phyloP scores from a whole-genome alignment of 352 stramenopile species.

The Elongisporangium prolatum region DNA sequence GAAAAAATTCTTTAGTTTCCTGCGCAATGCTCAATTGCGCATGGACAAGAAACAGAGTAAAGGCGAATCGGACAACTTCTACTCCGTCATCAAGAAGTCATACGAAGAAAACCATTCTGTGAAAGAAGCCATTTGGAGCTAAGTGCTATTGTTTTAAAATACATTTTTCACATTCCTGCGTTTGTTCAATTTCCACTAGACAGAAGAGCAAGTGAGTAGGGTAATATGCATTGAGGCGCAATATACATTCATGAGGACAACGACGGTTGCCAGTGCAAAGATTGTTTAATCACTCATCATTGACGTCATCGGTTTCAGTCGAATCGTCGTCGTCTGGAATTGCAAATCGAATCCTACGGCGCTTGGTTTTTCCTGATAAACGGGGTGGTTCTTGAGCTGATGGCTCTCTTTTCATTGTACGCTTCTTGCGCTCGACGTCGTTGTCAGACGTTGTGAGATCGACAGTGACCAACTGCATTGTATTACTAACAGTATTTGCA shows the following conservation, averaged over 20 bases:
- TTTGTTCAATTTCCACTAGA: neutral
- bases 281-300: neutral
- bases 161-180: neutral
- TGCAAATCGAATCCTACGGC: neutral
- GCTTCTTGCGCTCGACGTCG: neutral
- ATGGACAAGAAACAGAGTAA: conserved; percentile 46
- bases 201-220: too few species aligned
- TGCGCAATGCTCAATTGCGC: conserved; percentile 65
- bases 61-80: conserved; percentile 55
- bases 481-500: neutral
- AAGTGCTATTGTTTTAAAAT: neutral
- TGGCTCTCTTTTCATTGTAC: neutral
- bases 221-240: neutral
- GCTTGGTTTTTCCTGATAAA: neutral
- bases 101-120: conserved; percentile 11
- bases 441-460: neutral
- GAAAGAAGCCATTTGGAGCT: neutral
- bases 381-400: neutral
- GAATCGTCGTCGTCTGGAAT: neutral
- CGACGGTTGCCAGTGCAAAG: neutral
- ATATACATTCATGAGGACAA: neutral
- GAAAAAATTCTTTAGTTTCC: conserved; percentile 82
- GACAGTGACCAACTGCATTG: neutral
- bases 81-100: conserved; percentile 62
- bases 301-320: neutral